Percentiles rank a stretch among this genome's conserved stretches.
Evolutionary conservation across 2,329 filamentous ascomycete species (phyloP).

Genomic region (Teratosphaeria destructans): DNA sequence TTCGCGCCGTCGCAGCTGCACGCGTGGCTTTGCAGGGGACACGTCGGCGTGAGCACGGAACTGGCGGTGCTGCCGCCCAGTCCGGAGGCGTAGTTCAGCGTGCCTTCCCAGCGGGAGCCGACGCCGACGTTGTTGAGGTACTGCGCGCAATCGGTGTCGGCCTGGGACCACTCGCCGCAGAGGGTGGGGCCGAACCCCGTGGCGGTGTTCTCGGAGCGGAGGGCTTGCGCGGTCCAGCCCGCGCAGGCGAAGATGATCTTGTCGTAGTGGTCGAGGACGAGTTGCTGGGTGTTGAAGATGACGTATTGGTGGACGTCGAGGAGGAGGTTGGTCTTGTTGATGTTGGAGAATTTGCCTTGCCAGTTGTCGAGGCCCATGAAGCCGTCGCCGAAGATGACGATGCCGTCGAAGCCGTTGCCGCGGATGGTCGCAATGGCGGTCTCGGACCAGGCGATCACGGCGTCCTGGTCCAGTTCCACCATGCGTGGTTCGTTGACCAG

Average conservation of each 20-base stretch:
- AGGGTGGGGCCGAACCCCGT: slow-evolving; percentile 88
- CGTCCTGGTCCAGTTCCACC: slow-evolving; percentile 50
- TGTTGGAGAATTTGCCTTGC: slow-evolving; percentile 68
- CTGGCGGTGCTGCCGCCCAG: slow-evolving; percentile 40
- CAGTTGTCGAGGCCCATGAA: slow-evolving; percentile 88
- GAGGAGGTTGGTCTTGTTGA: slow-evolving; percentile 55
- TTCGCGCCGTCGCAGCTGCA: slow-evolving; percentile 74
- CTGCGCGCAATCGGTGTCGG: slow-evolving; percentile 84
- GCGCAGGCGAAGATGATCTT: slow-evolving; percentile 82
- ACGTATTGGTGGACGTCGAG: slow-evolving; percentile 98
- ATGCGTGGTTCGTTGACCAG: slow-evolving; percentile 91
- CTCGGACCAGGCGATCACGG: slow-evolving; percentile 71
- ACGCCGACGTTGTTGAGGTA: slow-evolving; percentile 83
- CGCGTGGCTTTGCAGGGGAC: slow-evolving; percentile 52
- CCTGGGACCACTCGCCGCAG: slow-evolving; percentile 95
- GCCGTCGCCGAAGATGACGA: slow-evolving; percentile 83
- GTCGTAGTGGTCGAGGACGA: slow-evolving; percentile 67
- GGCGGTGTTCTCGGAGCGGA: slow-evolving; percentile 57
- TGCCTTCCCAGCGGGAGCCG: slow-evolving; percentile 88
- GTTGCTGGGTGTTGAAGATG: slow-evolving; percentile 88
- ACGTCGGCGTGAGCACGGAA: slow-evolving; percentile 59
- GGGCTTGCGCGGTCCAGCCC: slow-evolving; percentile 74
- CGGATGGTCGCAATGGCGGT: slow-evolving; percentile 63
- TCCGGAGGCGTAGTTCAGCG: slow-evolving; percentile 49
- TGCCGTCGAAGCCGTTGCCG: slow-evolving; percentile 60